Evolutionary conservation across 495 filamentous ascomycete genomes (phyloP).

Genomic region (Penicillium malachiteum): DNA sequence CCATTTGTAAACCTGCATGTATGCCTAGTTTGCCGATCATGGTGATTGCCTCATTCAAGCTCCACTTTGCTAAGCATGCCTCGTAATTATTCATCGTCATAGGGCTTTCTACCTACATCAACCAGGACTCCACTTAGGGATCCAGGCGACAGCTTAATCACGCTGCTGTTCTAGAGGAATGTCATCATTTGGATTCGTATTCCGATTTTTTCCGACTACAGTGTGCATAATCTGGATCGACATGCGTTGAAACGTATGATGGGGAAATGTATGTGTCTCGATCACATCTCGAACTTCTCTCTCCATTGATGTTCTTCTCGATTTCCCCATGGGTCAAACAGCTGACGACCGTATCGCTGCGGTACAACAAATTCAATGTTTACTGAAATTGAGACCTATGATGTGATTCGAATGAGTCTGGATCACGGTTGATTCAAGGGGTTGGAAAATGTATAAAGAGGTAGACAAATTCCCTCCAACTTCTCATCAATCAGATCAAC

Average conservation of each 20-base stretch:
- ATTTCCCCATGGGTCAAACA: neutral
- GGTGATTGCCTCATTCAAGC: neutral
- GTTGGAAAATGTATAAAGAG: neutral
- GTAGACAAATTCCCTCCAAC: neutral
- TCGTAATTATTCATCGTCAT: neutral
- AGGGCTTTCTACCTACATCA: neutral
- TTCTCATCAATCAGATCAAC: neutral
- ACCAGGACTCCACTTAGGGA: neutral
- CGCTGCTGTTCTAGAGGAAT: neutral
- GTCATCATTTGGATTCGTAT: neutral
- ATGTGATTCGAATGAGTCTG: neutral
- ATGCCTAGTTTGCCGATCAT: neutral
- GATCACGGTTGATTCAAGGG: neutral
- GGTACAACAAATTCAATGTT: neutral
- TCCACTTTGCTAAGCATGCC: neutral
- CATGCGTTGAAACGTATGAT: neutral
- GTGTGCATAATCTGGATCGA: neutral
- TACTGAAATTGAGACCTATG: neutral
- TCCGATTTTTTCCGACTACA: neutral
- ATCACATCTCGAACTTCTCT: neutral
- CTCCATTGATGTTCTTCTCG: neutral
- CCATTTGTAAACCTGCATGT: neutral
- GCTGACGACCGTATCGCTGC: neutral
- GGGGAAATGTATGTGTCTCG: neutral
- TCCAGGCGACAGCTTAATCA: neutral